A percentile compares a stretch with the other conserved stretches of the same genome.
Evolutionary conservation across 2,329 filamentous ascomycete species (phyloP).

Genomic region (Cercospora sp.): DNA sequence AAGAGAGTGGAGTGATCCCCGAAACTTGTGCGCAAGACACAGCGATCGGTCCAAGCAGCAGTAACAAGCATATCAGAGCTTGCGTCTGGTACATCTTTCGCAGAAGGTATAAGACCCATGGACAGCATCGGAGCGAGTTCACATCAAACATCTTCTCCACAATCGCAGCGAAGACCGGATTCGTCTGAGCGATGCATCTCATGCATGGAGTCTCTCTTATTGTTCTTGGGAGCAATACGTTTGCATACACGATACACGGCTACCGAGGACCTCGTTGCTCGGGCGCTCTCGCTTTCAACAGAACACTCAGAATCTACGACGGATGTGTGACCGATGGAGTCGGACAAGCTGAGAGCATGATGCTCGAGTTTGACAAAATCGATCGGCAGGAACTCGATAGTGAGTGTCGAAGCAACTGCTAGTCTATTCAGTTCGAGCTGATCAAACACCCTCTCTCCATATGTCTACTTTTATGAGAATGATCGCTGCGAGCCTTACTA

Average conservation of each 20-base stretch:
- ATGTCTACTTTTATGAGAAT: not conserved
- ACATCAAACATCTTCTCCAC: not conserved
- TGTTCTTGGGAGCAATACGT: not conserved
- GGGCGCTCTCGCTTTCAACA: not conserved
- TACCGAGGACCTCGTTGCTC: not conserved
- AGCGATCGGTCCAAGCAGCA: not conserved
- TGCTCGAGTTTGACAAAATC: not conserved
- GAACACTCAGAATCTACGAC: not conserved
- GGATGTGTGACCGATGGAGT: conserved; percentile 3
- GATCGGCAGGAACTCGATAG: not conserved
- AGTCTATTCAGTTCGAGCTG: not conserved
- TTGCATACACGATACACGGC: not conserved
- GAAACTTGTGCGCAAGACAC: not conserved
- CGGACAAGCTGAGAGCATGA: not conserved
- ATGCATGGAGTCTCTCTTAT: not conserved
- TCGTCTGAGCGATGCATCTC: not conserved
- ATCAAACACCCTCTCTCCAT: not conserved
- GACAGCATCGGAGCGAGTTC: not conserved
- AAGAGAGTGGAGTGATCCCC: not conserved
- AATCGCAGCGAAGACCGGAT: not conserved
- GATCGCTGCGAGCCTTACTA: not conserved
- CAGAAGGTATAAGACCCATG: not conserved
- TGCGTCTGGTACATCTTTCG: not conserved
- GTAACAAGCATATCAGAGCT: not conserved
- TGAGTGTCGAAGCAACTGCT: not conserved